Evolutionary conservation across 352 stramenopile genomes (phyloP).

Genomic region (Phytophthora macrochlamydospora): DNA sequence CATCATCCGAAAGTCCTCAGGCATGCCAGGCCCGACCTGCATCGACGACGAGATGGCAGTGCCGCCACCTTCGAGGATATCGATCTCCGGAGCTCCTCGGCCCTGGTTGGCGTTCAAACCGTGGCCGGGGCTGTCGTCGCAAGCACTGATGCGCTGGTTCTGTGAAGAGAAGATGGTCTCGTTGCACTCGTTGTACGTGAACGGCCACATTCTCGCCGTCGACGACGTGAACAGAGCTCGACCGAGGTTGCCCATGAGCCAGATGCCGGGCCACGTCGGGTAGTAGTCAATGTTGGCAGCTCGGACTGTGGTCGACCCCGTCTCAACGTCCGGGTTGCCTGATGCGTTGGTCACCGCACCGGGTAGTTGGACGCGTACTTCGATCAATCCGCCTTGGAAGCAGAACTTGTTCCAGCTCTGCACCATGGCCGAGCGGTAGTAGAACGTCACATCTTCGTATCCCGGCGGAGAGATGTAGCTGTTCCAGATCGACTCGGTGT

Average conservation of each 20-base stretch:
- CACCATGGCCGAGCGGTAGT: slow-evolving; percentile 76
- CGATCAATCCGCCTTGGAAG: slow-evolving; percentile 91
- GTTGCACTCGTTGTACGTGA: slow-evolving; percentile 92
- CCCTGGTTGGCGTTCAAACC: slow-evolving; percentile 85
- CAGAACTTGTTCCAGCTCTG: slow-evolving; percentile 94
- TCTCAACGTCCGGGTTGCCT: slow-evolving; percentile 53
- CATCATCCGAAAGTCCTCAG: slow-evolving; percentile 45
- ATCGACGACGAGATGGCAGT: slow-evolving; percentile 78
- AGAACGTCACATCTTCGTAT: slow-evolving; percentile 49
- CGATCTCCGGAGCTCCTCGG: slow-evolving; percentile 92
- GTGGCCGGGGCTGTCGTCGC: slow-evolving; percentile 86
- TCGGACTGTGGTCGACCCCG: slow-evolving; percentile 13
- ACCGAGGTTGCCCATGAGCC: slow-evolving; percentile 95
- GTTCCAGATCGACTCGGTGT: slow-evolving; percentile 61
- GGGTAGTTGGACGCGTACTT: slow-evolving; percentile 84
- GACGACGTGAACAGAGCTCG: slow-evolving; percentile 83
- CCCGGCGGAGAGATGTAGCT: slow-evolving; percentile 56
- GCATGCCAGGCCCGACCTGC: slow-evolving; percentile 71
- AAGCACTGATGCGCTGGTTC: slow-evolving; percentile 77
- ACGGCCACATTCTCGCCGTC: slow-evolving; percentile 93
- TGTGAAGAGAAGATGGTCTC: slow-evolving; percentile 33
- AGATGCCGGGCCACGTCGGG: slow-evolving; percentile 93
- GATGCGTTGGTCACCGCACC: slow-evolving; percentile 61
- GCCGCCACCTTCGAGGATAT: slow-evolving; percentile 89
- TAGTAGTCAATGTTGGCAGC: slow-evolving; percentile 38